A percentile compares a stretch with the other conserved stretches of the same genome.
phyloP scores from a whole-genome alignment of 768 basidiomycete genomes.

The Gloeopeniophorella convolvens region DNA sequence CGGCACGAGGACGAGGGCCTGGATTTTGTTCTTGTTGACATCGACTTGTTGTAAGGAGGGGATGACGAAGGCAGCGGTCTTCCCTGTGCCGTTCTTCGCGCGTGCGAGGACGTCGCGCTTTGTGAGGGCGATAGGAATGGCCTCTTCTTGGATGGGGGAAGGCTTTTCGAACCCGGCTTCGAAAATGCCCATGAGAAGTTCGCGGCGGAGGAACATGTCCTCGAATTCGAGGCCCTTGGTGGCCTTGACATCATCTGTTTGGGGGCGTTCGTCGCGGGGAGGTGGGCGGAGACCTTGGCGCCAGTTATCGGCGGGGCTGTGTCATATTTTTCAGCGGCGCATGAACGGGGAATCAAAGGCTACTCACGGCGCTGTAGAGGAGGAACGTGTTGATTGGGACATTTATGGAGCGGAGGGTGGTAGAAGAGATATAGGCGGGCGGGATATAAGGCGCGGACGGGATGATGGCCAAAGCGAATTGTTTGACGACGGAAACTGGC shows the following conservation, averaged over 20 bases:
- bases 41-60: slow-evolving; percentile 93
- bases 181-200: slow-evolving; percentile 99
- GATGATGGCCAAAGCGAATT: background rate
- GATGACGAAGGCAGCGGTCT: slow-evolving; percentile 99
- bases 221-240: slow-evolving; percentile 96
- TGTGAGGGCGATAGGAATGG: slow-evolving; percentile 90
- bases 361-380: slow-evolving; percentile 21
- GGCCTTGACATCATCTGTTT: slow-evolving; percentile 94
- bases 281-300: slow-evolving; percentile 75
- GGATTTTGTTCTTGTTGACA: slow-evolving; percentile 77
- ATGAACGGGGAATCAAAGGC: background rate
- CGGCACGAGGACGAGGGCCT: slow-evolving; percentile 93
- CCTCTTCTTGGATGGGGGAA: slow-evolving; percentile 98
- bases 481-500: background rate
- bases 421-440: background rate
- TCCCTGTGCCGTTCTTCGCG: slow-evolving; percentile 95
- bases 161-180: slow-evolving; percentile 97
- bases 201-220: slow-evolving; percentile 85
- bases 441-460: background rate
- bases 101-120: slow-evolving; percentile 93
- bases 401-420: background rate
- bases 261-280: slow-evolving; percentile 87
- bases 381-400: slow-evolving; percentile 21
- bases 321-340: background rate
- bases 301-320: slow-evolving; percentile 41